phyloP scores from a whole-genome alignment of 306 rosid genomes.

The Castanospermum australe region DNA sequence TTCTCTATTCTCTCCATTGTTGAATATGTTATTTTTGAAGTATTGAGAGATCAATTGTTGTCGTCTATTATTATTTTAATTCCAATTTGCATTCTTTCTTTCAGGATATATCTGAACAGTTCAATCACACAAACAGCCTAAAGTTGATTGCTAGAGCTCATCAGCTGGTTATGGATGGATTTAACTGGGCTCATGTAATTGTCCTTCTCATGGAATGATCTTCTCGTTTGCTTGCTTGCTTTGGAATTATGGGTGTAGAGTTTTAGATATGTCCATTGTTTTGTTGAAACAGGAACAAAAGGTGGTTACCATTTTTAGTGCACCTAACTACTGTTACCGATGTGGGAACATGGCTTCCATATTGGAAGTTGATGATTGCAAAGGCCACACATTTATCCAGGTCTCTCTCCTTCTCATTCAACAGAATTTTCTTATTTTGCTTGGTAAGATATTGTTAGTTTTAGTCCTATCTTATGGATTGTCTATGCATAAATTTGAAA shows the following conservation, averaged over 20 bases:
- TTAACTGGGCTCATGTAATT: constrained; percentile 98
- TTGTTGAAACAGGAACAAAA: constrained; percentile 87
- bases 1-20: background rate
- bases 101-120: constrained; percentile 99
- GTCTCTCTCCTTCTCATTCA: constrained; percentile 36
- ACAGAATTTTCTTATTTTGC: constrained; percentile 1
- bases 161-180: constrained; percentile 99
- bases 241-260: background rate
- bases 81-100: constrained; percentile 24
- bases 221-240: constrained; percentile 19
- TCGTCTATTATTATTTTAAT: background rate
- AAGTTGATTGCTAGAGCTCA: constrained; percentile 99
- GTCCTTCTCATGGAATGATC: background rate
- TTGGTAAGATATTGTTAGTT: background rate
- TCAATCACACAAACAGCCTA: constrained; percentile 88
- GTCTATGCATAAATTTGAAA: constrained; percentile 22
- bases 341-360: constrained; percentile 99
- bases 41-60: background rate
- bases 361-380: constrained; percentile 97
- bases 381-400: constrained; percentile 95
- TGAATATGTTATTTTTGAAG: constrained; percentile 5
- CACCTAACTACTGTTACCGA: constrained; percentile 98
- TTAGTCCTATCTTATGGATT: constrained; percentile 1
- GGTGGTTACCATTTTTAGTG: constrained; percentile 98
- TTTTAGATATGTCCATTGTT: constrained; percentile 28